Evolutionary conservation across 106 monocot genomes (phyloP), one percentile per base, ranked within the genome.

Genomic region (Amphibolis antarctica): DNA sequence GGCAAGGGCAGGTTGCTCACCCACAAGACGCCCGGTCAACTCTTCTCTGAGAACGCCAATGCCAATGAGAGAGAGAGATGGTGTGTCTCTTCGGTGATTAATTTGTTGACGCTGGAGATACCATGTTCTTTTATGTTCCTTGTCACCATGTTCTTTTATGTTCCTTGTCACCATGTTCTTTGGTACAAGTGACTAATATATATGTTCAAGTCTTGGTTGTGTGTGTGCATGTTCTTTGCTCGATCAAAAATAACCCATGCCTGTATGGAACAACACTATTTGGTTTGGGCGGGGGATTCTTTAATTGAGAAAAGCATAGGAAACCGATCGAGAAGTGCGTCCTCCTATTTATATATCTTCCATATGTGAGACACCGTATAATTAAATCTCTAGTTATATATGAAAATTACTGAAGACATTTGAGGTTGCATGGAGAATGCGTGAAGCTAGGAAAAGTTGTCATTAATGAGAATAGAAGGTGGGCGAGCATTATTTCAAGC

Each of bases 1-100:
- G 18, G 29, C 65, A 18, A 25, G 20, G 65, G 51, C 65, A 66
- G 65, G 65, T 66, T 51, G 65, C 65, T 66, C 65, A 66, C 31
- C 51, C 65, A 19, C 28, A 52, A 66, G 51, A 66, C 52, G 36
- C 65, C 49, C 28, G 51, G 52, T 66, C 65, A 63, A 63, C 65
- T 28, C 65, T 30, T 12, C 10, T 31, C 57, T 28, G 53, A 53
- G 19, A 9, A 53, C 22, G 53, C 9, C n/a, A 24, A 12, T 53
- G 53, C 9, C n/a, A 24, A 12, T 10, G 53, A 53, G 11, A 10
- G 53, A 53, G 53, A 24, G 53, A 1, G 36, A 7, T 36, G 36
- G 36, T 36, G 23, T 11, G 22, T 12, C 53, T 22, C 53, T 53
- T 53, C 10, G 20, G n/a, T 4, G n/a, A 15, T n/a, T 24, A 12